Conservation (phyloP, 345 rosid species). For the Eucalyptus lansdowneana region DNA sequence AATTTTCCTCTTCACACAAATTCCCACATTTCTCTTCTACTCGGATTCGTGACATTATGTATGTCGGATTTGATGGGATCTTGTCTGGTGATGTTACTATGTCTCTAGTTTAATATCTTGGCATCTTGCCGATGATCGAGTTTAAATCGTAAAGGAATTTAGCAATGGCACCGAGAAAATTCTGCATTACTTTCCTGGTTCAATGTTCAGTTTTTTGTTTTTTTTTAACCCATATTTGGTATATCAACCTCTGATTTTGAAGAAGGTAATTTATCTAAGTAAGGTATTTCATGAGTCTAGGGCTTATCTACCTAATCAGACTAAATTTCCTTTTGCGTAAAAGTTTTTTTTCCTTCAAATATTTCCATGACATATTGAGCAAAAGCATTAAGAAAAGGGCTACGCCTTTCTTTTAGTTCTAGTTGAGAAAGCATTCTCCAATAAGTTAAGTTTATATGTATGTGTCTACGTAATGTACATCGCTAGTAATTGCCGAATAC, state of each 20-base stretch:
- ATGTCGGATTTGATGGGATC: neutral
- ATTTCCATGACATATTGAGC: neutral
- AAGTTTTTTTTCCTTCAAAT: neutral
- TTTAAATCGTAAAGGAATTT: neutral
- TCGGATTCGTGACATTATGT: neutral
- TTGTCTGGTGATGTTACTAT: neutral
- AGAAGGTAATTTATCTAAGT: too few species aligned
- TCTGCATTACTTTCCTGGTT: neutral
- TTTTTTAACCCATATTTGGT: neutral
- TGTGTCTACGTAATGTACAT: neutral
- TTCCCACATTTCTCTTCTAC: too few species aligned
- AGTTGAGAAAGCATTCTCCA: neutral
- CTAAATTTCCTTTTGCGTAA: neutral
- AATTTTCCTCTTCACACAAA: too few species aligned
- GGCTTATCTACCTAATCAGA: neutral
- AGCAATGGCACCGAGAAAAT: neutral
- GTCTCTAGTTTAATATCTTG: neutral
- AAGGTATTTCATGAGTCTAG: neutral
- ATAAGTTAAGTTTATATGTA: neutral
- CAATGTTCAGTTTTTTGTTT: neutral
- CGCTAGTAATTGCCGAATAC: neutral
- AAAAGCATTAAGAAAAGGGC: neutral
- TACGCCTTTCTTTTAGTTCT: neutral
- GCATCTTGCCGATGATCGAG: neutral
- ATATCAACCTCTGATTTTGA: too few species aligned